phyloP scores from a whole-genome alignment of 163 green algal species.

The Volvox carteri region DNA sequence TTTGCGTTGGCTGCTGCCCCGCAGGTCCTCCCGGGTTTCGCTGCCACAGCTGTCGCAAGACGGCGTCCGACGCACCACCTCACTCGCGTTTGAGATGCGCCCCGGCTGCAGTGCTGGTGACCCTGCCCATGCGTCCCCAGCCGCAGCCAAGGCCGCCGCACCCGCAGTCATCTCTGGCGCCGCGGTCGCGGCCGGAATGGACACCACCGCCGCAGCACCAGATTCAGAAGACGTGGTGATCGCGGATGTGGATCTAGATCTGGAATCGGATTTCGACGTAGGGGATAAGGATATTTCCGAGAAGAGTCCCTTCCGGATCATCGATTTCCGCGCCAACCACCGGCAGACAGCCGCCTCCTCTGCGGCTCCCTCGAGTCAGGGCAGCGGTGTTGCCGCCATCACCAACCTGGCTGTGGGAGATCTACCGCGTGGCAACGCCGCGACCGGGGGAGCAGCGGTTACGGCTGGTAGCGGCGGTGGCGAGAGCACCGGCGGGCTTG shows the following conservation, averaged over 20 bases:
- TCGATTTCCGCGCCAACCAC: neutral
- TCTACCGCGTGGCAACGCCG: neutral
- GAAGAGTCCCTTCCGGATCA: constrained; percentile 7
- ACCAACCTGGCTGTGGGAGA: neutral
- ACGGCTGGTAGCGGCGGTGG: neutral
- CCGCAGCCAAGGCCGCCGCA: too few species aligned
- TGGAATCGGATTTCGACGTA: neutral
- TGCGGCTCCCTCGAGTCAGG: too few species aligned
- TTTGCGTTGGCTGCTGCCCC: too few species aligned
- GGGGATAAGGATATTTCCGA: neutral
- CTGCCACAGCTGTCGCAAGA: neutral
- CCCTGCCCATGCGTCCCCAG: too few species aligned
- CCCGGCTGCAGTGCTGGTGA: neutral
- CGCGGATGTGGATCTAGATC: neutral
- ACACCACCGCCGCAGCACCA: neutral
- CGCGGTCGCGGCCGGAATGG: neutral
- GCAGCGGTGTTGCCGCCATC: neutral
- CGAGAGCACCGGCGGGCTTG: neutral
- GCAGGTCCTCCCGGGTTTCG: neutral
- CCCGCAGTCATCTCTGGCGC: too few species aligned
- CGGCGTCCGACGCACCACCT: neutral
- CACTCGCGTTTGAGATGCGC: neutral
- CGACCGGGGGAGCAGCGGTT: neutral
- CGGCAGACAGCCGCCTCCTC: neutral
- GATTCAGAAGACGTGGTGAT: neutral